Base-by-base conservation (phyloP, 1,139 yeast genomes). In the Debaryomyces sp. region DNA sequence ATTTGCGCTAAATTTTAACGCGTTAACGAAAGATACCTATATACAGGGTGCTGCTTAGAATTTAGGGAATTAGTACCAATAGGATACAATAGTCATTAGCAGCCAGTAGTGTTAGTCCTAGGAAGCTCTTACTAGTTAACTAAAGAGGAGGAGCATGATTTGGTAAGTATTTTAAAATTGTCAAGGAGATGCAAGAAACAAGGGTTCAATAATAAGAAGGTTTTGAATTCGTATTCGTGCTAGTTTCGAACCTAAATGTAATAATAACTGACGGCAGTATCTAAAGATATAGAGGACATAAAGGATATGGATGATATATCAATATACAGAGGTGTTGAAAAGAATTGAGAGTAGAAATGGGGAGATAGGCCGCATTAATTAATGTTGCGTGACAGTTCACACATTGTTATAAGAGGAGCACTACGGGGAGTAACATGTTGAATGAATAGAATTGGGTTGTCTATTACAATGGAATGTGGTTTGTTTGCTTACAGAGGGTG, bases 1-100 rank as follows among this genome's bases (percentile, higher is more conserved):
- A 30, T 32, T 39, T 39, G 42, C 42, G 10, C 43, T 22, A 12
- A 33, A 23, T 13, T 13, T 36, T 23, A 43, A 36, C 45, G 45
- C 45, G 40, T 34, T 12, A 35, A 34, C 13, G 18, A 24, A 10
- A n/a, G 36, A 13, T 17, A 15, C 9, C 37, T 34, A 34, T 43
- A 21, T 35, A 27, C 40, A 35, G 40, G 38, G 38, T 35, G 38
- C 26, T 35, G 38, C 38, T 35, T 35, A 35, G 26, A n/a, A 22
- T 4, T 34, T 13, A 30, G 10, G 34, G 34, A 32, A 32, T 15
- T 17, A 32, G 18, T 18, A 32, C 35, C 17, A 30, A 3, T 32
- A 17, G 22, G 21, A 15, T 32, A 32, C 35, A 15, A 32, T 18
- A 18, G 35, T 15, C 21, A 32, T 32, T 32, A 32, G 6, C 21